Evolutionary conservation across 768 basidiomycete genomes (phyloP).

Genomic region (Hypholoma sublateritium): DNA sequence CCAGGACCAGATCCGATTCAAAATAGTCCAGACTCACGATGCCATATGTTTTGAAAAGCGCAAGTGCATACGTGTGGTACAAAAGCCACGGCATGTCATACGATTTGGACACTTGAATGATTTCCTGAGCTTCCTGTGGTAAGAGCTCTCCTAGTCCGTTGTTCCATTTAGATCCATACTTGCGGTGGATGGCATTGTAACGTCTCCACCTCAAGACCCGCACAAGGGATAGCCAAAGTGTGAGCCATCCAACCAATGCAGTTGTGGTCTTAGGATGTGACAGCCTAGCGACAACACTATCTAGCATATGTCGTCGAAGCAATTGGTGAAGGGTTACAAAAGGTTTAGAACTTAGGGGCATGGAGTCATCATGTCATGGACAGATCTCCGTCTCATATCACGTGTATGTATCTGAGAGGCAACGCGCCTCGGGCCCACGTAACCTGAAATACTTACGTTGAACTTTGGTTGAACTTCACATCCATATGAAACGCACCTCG

Average conservation of each 20-base stretch:
- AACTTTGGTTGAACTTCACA: too few species aligned
- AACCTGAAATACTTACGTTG: too few species aligned
- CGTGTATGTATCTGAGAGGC: too few species aligned
- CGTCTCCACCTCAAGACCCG: conserved; percentile 40
- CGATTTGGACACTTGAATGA: conserved; percentile 30
- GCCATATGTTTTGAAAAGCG: conserved; percentile 51
- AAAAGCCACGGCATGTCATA: conserved; percentile 48
- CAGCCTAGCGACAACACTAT: neutral
- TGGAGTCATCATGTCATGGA: too few species aligned
- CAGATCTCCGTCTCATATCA: too few species aligned
- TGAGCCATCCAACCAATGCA: neutral
- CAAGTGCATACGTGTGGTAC: conserved; percentile 42
- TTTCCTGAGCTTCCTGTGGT: conserved; percentile 44
- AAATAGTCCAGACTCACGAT: conserved; percentile 9
- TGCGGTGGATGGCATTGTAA: conserved; percentile 39
- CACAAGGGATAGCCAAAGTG: conserved; percentile 29
- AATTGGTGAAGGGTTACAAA: too few species aligned
- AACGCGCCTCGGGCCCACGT: too few species aligned
- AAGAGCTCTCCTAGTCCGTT: conserved; percentile 30
- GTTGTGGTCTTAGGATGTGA: neutral
- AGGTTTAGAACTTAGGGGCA: too few species aligned
- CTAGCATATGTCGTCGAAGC: neutral
- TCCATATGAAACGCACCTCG: too few species aligned
- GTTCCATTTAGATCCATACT: conserved; percentile 35
- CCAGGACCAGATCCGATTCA: neutral